Percentiles rank a stretch among this genome's conserved stretches.
phyloP scores from a whole-genome alignment of 305 asterid genomes.

The Ruellia speciosa region DNA sequence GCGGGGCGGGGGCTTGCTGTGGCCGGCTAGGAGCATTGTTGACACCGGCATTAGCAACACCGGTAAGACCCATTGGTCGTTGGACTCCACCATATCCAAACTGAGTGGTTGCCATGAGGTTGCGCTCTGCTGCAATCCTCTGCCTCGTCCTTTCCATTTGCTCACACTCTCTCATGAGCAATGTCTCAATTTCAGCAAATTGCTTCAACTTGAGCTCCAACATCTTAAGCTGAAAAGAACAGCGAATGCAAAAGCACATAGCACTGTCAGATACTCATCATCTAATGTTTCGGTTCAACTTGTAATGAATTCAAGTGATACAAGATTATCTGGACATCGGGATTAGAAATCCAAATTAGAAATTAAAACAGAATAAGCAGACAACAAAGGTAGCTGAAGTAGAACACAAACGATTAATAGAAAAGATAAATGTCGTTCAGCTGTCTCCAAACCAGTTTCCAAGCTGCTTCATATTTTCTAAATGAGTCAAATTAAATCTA shows the following conservation, averaged over 20 bases:
- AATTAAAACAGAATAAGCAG: not conserved
- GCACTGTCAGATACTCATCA: too few species aligned
- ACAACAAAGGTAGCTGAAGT: not conserved
- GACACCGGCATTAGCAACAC: slow-evolving; percentile 30
- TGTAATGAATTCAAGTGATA: slow-evolving; percentile 1
- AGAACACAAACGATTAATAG: slow-evolving; percentile 8
- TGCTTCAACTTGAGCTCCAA: slow-evolving; percentile 90
- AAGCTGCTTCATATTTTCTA: too few species aligned
- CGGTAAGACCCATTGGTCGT: slow-evolving; percentile 43
- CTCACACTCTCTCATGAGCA: slow-evolving; percentile 92
- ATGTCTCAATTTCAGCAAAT: slow-evolving; percentile 80
- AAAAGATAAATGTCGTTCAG: too few species aligned
- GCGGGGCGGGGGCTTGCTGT: slow-evolving; percentile 40
- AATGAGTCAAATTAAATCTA: too few species aligned
- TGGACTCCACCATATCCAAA: slow-evolving; percentile 46
- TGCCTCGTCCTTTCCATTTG: slow-evolving; percentile 86
- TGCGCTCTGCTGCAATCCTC: slow-evolving; percentile 57
- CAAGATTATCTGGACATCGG: not conserved
- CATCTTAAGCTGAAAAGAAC: slow-evolving; percentile 61
- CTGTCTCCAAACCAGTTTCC: too few species aligned
- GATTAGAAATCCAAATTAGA: not conserved
- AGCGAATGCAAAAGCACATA: not conserved
- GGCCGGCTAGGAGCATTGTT: slow-evolving; percentile 37
- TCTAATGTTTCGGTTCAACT: too few species aligned
- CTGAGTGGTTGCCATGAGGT: slow-evolving; percentile 46